Evolutionary conservation across 495 filamentous ascomycete species (phyloP).

Genomic region (Letharia columbiana): DNA sequence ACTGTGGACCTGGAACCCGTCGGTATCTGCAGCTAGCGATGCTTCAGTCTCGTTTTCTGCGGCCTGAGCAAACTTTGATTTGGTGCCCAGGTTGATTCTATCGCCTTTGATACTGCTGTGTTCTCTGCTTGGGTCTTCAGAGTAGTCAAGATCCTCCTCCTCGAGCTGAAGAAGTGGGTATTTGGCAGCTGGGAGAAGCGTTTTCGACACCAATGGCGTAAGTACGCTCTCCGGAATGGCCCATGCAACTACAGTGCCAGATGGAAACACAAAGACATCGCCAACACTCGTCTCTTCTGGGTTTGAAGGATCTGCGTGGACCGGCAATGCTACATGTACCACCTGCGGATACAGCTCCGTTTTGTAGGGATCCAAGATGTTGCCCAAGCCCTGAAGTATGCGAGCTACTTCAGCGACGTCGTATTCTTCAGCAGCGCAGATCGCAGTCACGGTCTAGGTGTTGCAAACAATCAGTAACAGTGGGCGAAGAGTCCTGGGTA

Average conservation of each 20-base stretch:
- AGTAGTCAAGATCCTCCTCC: constrained; percentile 83
- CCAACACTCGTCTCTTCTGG: constrained; percentile 59
- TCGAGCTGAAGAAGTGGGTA: constrained; percentile 65
- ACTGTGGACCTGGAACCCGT: constrained; percentile 28
- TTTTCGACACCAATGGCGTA: constrained; percentile 60
- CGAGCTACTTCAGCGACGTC: constrained; percentile 63
- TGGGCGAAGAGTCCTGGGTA: neutral
- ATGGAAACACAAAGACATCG: constrained; percentile 95
- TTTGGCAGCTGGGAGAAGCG: constrained; percentile 65
- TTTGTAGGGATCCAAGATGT: constrained; percentile 50
- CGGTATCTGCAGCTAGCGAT: constrained; percentile 19
- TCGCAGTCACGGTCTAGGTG: constrained; percentile 60
- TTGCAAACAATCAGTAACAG: constrained; percentile 27
- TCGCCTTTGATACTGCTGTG: constrained; percentile 77
- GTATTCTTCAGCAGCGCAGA: constrained; percentile 81
- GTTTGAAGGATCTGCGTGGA: constrained; percentile 49
- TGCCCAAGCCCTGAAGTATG: constrained; percentile 64
- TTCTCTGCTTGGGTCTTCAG: constrained; percentile 65
- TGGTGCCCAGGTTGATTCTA: constrained; percentile 82
- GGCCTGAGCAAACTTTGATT: constrained; percentile 20
- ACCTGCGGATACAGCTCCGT: constrained; percentile 59
- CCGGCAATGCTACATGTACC: constrained; percentile 52
- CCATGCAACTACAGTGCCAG: constrained; percentile 92
- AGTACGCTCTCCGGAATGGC: constrained; percentile 64
- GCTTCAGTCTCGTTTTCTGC: constrained; percentile 11